phyloP scores from a whole-genome alignment of 2,329 filamentous ascomycete genomes.

The Nakataea oryzae region DNA sequence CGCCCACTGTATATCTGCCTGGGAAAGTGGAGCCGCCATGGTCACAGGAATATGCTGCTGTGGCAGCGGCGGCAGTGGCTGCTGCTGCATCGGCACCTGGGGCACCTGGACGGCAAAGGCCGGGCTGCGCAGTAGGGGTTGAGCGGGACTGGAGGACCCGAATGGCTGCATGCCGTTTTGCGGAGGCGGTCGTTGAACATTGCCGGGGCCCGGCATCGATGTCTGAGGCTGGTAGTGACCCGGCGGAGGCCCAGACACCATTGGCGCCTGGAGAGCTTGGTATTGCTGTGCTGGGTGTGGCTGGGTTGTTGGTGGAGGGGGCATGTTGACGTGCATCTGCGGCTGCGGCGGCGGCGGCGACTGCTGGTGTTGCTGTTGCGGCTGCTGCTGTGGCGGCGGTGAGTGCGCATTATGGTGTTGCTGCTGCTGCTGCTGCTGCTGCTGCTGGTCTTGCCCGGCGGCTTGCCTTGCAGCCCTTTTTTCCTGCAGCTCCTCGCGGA shows the following conservation, averaged over 20 bases:
- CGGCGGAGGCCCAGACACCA: neutral
- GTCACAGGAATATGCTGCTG: conserved; percentile 17
- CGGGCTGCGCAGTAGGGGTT: neutral
- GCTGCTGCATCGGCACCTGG: conserved; percentile 1
- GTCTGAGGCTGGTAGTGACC: neutral
- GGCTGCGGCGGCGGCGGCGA: conserved; percentile 11
- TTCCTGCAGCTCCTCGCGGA: conserved; percentile 30
- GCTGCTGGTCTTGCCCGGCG: conserved; percentile 4
- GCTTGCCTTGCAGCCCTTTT: conserved; percentile 22
- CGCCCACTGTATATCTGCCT: conserved; percentile 29
- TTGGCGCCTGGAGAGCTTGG: neutral
- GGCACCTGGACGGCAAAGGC: neutral
- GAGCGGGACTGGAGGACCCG: neutral
- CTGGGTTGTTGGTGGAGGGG: neutral
- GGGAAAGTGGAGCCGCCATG: conserved; percentile 15
- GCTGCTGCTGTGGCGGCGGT: conserved; percentile 18
- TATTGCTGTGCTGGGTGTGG: neutral
- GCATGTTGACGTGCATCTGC: neutral
- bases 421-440: conserved; percentile 13
- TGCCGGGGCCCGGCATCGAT: neutral
- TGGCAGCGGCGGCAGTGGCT: neutral
- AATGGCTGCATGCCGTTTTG: neutral
- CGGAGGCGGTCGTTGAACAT: neutral
- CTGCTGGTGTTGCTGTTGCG: conserved; percentile 15
- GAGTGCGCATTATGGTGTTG: conserved; percentile 17